Evolutionary conservation across 2,329 filamentous ascomycete species (phyloP).

Genomic region (Colletotrichum caudatum): DNA sequence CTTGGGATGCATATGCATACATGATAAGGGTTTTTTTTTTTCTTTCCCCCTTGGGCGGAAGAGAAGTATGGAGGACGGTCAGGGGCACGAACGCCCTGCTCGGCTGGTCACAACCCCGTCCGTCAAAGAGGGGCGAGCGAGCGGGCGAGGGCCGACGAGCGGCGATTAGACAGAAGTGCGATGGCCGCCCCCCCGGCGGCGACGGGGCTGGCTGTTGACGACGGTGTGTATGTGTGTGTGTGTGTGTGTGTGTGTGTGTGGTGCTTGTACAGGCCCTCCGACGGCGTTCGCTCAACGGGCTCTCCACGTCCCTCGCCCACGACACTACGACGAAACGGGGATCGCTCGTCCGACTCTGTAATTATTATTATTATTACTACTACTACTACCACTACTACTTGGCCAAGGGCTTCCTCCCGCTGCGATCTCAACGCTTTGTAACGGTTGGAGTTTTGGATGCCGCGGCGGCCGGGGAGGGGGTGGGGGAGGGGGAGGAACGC

Average conservation of each 20-base stretch:
- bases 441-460: background rate
- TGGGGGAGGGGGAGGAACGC: background rate
- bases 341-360: constrained; percentile 1
- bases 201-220: background rate
- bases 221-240: too few relatives aligned
- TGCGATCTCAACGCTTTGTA: background rate
- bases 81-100: background rate
- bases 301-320: background rate
- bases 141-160: constrained; percentile 6
- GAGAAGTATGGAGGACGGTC: background rate
- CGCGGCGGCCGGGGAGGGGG: background rate
- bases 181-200: too few relatives aligned
- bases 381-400: background rate
- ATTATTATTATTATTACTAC: too few relatives aligned
- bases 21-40: background rate
- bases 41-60: background rate
- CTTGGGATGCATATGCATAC: background rate
- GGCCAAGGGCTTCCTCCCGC: constrained; percentile 2
- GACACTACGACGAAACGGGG: background rate
- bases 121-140: background rate
- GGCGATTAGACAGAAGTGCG: background rate
- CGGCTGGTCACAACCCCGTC: background rate
- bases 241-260: background rate
- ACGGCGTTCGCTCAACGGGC: background rate
- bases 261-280: background rate